Evolutionary conservation across 2,329 filamentous ascomycete genomes (phyloP).

Genomic region (Colletotrichum noveboracense): DNA sequence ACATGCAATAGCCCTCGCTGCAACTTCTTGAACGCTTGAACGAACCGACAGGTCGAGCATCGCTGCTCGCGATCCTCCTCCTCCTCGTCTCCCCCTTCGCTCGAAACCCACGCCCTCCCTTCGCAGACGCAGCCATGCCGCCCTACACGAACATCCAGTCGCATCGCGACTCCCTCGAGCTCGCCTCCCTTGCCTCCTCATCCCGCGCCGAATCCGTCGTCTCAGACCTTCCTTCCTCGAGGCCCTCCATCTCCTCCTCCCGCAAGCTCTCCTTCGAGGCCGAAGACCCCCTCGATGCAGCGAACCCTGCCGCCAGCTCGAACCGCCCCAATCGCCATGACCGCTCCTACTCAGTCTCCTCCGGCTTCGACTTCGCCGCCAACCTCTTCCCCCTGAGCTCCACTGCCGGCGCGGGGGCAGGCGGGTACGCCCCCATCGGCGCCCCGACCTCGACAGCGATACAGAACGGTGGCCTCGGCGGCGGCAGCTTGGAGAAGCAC

Average conservation of each 20-base stretch:
- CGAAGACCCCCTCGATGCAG: conserved; percentile 77
- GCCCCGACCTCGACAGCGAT: conserved; percentile 52
- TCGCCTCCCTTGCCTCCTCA: conserved; percentile 91
- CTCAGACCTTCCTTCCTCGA: conserved; percentile 71
- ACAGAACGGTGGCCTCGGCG: conserved; percentile 65
- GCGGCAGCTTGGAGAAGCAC: conserved; percentile 87
- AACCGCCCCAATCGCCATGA: conserved; percentile 49
- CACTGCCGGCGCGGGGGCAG: conserved; percentile 68
- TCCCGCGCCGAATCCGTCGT: conserved; percentile 66
- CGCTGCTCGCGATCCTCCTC: conserved; percentile 8
- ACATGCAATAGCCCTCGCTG: conserved; percentile 14
- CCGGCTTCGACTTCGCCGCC: conserved; percentile 93
- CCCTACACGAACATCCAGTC: conserved; percentile 48
- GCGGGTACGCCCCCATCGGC: conserved; percentile 85
- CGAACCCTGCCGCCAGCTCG: conserved; percentile 53
- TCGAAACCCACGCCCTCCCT: background rate
- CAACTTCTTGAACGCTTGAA: background rate
- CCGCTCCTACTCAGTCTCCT: conserved; percentile 88
- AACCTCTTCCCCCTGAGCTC: conserved; percentile 93
- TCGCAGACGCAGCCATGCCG: conserved; percentile 26
- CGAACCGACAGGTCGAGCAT: background rate
- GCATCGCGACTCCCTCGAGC: conserved; percentile 88
- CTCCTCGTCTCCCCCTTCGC: background rate
- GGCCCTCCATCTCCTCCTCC: conserved; percentile 90
- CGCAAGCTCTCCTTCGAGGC: conserved; percentile 87